A percentile compares a stretch with the other conserved stretches of the same genome.
phyloP scores from a whole-genome alignment of 345 rosid genomes.

The Acer campestre region DNA sequence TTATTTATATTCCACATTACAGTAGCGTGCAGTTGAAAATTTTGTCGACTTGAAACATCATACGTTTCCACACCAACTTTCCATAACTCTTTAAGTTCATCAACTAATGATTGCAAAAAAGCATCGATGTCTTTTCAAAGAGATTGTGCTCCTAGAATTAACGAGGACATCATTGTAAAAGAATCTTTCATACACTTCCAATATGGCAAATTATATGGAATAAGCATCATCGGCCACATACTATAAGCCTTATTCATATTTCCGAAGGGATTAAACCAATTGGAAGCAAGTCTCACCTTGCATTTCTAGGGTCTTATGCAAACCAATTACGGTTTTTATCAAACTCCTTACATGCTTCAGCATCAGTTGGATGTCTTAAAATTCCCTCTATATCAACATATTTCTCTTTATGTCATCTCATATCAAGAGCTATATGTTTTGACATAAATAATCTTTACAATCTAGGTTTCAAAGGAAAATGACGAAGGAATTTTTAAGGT shows the following conservation, averaged over 20 bases:
- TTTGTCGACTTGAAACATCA: background rate
- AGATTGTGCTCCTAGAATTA: background rate
- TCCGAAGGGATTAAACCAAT: constrained; percentile 16
- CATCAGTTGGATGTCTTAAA: constrained; percentile 7
- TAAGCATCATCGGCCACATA: constrained; percentile 6
- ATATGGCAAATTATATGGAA: constrained; percentile 16
- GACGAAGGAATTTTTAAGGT: background rate
- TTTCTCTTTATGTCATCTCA: constrained; percentile 19
- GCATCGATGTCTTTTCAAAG: background rate
- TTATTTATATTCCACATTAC: constrained; percentile 13
- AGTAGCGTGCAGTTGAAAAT: background rate
- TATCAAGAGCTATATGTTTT: background rate
- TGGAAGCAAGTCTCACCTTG: background rate
- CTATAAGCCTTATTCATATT: background rate
- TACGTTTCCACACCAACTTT: constrained; percentile 2
- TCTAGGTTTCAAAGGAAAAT: constrained; percentile 16
- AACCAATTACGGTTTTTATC: background rate
- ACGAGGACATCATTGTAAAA: background rate
- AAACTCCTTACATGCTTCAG: constrained; percentile 2
- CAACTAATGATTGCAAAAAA: background rate
- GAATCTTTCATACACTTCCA: constrained; percentile 17
- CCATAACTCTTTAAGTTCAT: constrained; percentile 17
- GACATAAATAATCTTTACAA: constrained; percentile 14
- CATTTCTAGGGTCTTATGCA: constrained; percentile 6
- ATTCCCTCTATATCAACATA: background rate